phyloP scores from a whole-genome alignment of 805 yeast species.

The Teunomyces pallodes region DNA sequence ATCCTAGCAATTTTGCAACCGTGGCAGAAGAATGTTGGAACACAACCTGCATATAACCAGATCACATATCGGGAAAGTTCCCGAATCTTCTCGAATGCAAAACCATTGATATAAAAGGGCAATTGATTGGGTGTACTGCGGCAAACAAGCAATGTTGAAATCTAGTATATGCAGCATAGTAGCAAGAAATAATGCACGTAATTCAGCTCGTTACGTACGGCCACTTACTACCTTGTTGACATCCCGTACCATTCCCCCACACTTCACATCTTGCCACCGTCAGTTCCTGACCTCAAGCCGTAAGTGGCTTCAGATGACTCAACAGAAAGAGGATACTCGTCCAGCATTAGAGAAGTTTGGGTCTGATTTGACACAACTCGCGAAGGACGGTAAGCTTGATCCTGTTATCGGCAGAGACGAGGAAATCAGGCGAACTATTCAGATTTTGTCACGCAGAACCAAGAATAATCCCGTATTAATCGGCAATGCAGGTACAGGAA shows the following conservation, averaged over 20 bases:
- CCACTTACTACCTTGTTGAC: background rate
- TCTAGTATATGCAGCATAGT: background rate
- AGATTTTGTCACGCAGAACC: slow-evolving; percentile 86
- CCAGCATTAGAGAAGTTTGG: slow-evolving; percentile 87
- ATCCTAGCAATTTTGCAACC: background rate
- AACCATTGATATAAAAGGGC: background rate
- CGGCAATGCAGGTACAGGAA: slow-evolving; percentile 98
- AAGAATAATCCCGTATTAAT: slow-evolving; percentile 94
- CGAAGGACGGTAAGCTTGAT: slow-evolving; percentile 85
- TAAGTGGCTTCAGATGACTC: slow-evolving; percentile 36
- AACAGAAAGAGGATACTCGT: slow-evolving; percentile 46
- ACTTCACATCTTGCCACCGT: slow-evolving; percentile 4
- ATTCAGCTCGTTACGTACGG: background rate
- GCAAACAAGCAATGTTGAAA: slow-evolving; percentile 1
- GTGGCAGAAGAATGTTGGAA: background rate
- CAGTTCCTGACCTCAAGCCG: slow-evolving; percentile 21
- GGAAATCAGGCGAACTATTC: slow-evolving; percentile 89
- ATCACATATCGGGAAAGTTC: slow-evolving; percentile 12
- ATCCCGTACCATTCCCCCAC: background rate
- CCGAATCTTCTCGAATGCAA: slow-evolving; percentile 8
- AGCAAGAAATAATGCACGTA: background rate
- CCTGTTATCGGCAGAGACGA: slow-evolving; percentile 98
- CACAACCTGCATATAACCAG: background rate
- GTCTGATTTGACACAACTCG: slow-evolving; percentile 79
- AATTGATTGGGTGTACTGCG: background rate